Base-by-base conservation (phyloP, 1,139 yeast genomes). In the Lodderomyces margitis region DNA sequence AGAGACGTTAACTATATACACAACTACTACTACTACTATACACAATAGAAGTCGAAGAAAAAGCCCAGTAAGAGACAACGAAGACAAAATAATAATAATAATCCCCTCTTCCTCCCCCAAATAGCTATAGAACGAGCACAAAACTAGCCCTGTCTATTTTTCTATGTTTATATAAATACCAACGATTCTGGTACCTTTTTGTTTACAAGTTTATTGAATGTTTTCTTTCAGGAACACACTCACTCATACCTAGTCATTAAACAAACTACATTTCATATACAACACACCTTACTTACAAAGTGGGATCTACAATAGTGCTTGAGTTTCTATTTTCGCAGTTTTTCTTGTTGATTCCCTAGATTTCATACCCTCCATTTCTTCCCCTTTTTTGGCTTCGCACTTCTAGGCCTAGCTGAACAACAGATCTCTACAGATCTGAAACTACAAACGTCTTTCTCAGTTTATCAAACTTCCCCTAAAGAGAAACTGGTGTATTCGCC, bases 291-390 rank as follows among this genome's bases (percentile, higher is more conserved):
- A n/a, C n/a, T n/a, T n/a, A n/a, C n/a, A 25, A 25, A 23, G 30
- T 12, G 30, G 9, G 30, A 25, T 25, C 30, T 25, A n/a, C n/a
- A n/a, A n/a, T n/a, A n/a, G n/a, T n/a, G n/a, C 30, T 23, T 23
- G 25, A 6, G n/a, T 27, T 27, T 27, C 4, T n/a, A 15, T 28
- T 28, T 28, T 28, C n/a, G 3, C 3, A 4, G 5, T 28, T 28
- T 28, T 28, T 28, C 32, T 28, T 28, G 19, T 28, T 28, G 20
- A 28, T 28, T 28, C 32, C 32, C 32, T 28, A 28, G 32, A 28
- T 4, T 25, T 10, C 7, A 9, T 6, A 8, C 25, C 4, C n/a
- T n/a, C n/a, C n/a, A n/a, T n/a, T n/a, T n/a, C n/a, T n/a, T n/a
- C n/a, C n/a, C n/a, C n/a, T n/a, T n/a, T n/a, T n/a, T n/a, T n/a